phyloP scores from a whole-genome alignment of 192 early-diverging fungal genomes.

The Rhizophagus prolifer region DNA sequence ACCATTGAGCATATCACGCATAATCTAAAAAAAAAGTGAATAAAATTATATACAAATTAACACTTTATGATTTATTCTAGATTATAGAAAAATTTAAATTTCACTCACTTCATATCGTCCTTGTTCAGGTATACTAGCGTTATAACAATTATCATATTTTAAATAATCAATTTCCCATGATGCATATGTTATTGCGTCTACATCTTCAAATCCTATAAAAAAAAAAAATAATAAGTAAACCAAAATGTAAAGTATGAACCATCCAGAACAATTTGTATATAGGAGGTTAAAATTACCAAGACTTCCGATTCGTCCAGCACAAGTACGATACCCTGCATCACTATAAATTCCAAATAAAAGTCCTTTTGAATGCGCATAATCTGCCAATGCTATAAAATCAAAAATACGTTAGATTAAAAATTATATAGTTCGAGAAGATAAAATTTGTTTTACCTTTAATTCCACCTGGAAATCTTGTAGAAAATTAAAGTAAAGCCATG shows the following conservation, averaged over 20 bases:
- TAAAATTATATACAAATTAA: neutral
- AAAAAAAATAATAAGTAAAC: too few relatives aligned
- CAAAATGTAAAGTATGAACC: neutral
- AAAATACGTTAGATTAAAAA: neutral
- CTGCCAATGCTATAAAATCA: slow-evolving; percentile 48
- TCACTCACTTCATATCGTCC: slow-evolving; percentile 37
- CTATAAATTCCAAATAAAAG: slow-evolving; percentile 48
- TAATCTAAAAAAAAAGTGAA: neutral
- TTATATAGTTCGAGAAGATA: neutral
- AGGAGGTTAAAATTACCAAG: neutral
- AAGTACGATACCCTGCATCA: slow-evolving; percentile 49
- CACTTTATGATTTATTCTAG: neutral
- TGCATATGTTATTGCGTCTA: slow-evolving; percentile 52
- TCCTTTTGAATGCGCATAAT: slow-evolving; percentile 50
- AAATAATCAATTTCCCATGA: slow-evolving; percentile 61
- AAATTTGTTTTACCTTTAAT: neutral
- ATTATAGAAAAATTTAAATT: neutral
- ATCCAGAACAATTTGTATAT: neutral
- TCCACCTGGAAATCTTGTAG: neutral
- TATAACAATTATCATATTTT: slow-evolving; percentile 62
- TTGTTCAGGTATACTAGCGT: slow-evolving; percentile 37
- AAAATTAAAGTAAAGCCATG: neutral
- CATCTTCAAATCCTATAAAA: slow-evolving; percentile 44
- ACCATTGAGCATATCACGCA: slow-evolving; percentile 43
- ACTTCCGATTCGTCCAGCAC: slow-evolving; percentile 46